These are phyloP conservation scores for Sisymbrium irio DNA, from an alignment of 345 rosid genomes.

Conservation along the genomic window DNA sequence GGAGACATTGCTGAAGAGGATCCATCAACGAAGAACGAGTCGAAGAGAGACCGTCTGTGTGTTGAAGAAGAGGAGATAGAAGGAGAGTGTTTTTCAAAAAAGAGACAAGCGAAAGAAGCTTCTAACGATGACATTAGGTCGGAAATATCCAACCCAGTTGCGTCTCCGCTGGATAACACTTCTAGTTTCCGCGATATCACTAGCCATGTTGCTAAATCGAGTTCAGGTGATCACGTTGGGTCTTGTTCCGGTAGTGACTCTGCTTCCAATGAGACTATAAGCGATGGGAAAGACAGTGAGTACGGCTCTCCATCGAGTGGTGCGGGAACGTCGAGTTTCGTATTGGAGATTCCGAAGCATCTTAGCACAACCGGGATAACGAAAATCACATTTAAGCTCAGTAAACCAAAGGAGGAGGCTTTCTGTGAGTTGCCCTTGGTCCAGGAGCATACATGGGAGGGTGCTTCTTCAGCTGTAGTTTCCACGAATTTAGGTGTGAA, in stretches of 20 bases:
- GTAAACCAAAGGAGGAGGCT: constrained; percentile 55
- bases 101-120: constrained; percentile 64
- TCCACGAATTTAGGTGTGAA: constrained; percentile 23
- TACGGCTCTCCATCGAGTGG: constrained; percentile 32
- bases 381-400: constrained; percentile 79
- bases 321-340: constrained; percentile 52
- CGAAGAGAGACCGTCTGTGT: constrained; percentile 45
- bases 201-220: constrained; percentile 42
- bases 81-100: constrained; percentile 35
- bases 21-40: constrained; percentile 35
- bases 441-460: neutral
- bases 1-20: constrained; percentile 27
- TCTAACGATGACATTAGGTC: constrained; percentile 64
- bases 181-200: constrained; percentile 48
- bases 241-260: constrained; percentile 28
- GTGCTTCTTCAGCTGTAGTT: neutral
- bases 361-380: constrained; percentile 72
- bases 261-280: constrained; percentile 46
- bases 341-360: constrained; percentile 81
- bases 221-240: constrained; percentile 30
- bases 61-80: constrained; percentile 29
- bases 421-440: neutral
- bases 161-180: constrained; percentile 50
- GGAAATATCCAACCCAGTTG: constrained; percentile 70
- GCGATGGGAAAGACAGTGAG: constrained; percentile 45